Base-by-base conservation (phyloP, 1,284 basidiomycete genomes). In the Agroathelia rolfsii region DNA sequence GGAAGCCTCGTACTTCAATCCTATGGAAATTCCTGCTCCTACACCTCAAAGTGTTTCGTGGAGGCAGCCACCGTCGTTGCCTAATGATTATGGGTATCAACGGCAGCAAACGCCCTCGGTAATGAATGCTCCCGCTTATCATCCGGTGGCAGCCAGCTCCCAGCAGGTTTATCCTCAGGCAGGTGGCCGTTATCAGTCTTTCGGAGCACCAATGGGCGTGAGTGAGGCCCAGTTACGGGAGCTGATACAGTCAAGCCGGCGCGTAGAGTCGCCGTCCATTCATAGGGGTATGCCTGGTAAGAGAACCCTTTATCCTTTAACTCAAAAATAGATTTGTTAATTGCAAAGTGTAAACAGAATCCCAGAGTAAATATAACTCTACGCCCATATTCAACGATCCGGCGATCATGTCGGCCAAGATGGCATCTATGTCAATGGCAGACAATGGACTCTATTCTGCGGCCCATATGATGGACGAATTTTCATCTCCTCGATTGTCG, bases 341-440 rank as follows among this genome's bases (percentile, higher is more conserved):
- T n/a, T n/a, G n/a, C n/a, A n/a, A n/a, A n/a, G n/a, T n/a, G n/a
- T n/a, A n/a, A n/a, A n/a, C n/a, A n/a, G n/a, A n/a, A n/a, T n/a
- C n/a, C n/a, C n/a, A n/a, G n/a, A n/a, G n/a, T n/a, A n/a, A n/a
- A n/a, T n/a, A n/a, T n/a, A n/a, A n/a, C n/a, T n/a, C n/a, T n/a
- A n/a, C n/a, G n/a, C n/a, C n/a, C n/a, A n/a, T 66, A 20, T 85
- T 83, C 54, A 65, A 61, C 41, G 82, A 86, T 47, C 82, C 83
- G 30, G 82, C 83, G 11, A 86, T 86, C 37, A 84, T 86, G 80
- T 79, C 82, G 27, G 78, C 77, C 19, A 67, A 73, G 40, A 66
- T 82, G 50, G 58, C 64, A 6, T 59, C 67, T 13, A 58, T 64
- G 4, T 41, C 51, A 5, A 40, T 50, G 14, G 34, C 43, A 5